A percentile compares a stretch with the other conserved stretches of the same genome.
These are phyloP conservation scores for Sclerotinia trifoliorum DNA, from an alignment of 2,329 filamentous ascomycete species.

Conservation along the genomic window DNA sequence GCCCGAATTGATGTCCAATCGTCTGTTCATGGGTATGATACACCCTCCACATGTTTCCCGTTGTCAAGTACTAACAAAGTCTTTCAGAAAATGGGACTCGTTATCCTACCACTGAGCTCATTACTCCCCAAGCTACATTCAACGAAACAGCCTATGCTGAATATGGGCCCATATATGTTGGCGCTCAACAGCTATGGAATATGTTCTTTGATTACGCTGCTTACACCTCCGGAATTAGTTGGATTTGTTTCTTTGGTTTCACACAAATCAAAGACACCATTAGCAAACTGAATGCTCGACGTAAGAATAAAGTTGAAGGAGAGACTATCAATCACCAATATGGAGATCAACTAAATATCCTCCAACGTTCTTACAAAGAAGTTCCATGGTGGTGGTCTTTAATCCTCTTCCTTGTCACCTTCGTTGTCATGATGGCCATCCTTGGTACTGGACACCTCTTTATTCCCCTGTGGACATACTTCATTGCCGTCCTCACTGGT, in stretches of 20 bases:
- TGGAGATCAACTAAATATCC: conserved; percentile 56
- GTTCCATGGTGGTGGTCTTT: conserved; percentile 60
- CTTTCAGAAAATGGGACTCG: conserved; percentile 38
- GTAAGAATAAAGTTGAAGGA: conserved; percentile 38
- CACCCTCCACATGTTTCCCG: not conserved
- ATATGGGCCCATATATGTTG: conserved; percentile 56
- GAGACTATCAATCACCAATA: conserved; percentile 53
- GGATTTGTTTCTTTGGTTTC: conserved; percentile 57
- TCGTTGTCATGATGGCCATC: conserved; percentile 51
- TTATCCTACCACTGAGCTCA: conserved; percentile 41
- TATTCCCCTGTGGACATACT: conserved; percentile 59
- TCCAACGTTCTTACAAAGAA: conserved; percentile 57
- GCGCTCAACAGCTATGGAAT: conserved; percentile 56
- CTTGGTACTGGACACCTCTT: conserved; percentile 53
- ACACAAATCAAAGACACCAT: conserved; percentile 48
- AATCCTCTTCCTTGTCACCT: conserved; percentile 49
- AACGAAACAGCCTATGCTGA: conserved; percentile 47
- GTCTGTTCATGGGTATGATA: conserved; percentile 47
- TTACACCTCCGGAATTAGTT: conserved; percentile 56
- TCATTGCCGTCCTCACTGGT: conserved; percentile 55
- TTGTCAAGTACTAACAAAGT: not conserved
- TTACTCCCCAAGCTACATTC: conserved; percentile 40
- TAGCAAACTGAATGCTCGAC: conserved; percentile 45
- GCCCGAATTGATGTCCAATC: conserved; percentile 57
- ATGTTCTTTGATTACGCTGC: conserved; percentile 62